phyloP scores from a whole-genome alignment of 2,329 filamentous ascomycete genomes.

The Epichloe sylvatica region DNA sequence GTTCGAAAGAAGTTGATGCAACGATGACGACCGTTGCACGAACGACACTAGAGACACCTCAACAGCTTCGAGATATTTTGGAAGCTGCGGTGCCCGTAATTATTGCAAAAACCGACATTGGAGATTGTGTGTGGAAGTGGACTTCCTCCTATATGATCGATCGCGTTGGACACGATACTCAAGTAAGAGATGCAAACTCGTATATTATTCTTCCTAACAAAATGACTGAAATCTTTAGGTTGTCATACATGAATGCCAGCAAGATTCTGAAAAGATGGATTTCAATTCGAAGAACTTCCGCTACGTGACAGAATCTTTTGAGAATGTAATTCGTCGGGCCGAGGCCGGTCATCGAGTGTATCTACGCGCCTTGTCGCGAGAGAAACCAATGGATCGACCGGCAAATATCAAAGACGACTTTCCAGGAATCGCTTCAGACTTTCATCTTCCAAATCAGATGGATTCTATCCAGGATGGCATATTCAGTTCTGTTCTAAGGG shows the following conservation, averaged over 20 bases:
- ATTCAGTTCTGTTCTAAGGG: constrained; percentile 67
- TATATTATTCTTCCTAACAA: background rate
- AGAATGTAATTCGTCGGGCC: constrained; percentile 49
- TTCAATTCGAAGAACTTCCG: constrained; percentile 74
- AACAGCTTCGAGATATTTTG: constrained; percentile 48
- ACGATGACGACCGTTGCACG: constrained; percentile 31
- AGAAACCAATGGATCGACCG: constrained; percentile 53
- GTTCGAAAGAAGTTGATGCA: constrained; percentile 6
- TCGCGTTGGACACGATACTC: constrained; percentile 44
- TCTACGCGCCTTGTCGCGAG: constrained; percentile 60
- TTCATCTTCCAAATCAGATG: constrained; percentile 51
- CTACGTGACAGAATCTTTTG: constrained; percentile 57
- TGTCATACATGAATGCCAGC: constrained; percentile 55
- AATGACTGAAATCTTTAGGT: constrained; percentile 34
- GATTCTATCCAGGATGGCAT: constrained; percentile 42
- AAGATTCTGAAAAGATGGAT: constrained; percentile 49
- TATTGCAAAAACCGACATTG: constrained; percentile 51
- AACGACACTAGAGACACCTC: constrained; percentile 33
- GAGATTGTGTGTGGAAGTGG: constrained; percentile 55
- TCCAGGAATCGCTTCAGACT: constrained; percentile 53
- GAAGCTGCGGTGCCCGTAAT: constrained; percentile 41
- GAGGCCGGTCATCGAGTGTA: constrained; percentile 52
- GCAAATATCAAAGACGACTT: constrained; percentile 62
- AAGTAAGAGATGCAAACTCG: constrained; percentile 30
- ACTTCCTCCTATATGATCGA: constrained; percentile 51